A percentile compares a stretch with the other conserved stretches of the same genome.
These are phyloP conservation scores for Fraxinus latifolia DNA, from an alignment of 305 asterid genomes.

Conservation along the genomic window DNA sequence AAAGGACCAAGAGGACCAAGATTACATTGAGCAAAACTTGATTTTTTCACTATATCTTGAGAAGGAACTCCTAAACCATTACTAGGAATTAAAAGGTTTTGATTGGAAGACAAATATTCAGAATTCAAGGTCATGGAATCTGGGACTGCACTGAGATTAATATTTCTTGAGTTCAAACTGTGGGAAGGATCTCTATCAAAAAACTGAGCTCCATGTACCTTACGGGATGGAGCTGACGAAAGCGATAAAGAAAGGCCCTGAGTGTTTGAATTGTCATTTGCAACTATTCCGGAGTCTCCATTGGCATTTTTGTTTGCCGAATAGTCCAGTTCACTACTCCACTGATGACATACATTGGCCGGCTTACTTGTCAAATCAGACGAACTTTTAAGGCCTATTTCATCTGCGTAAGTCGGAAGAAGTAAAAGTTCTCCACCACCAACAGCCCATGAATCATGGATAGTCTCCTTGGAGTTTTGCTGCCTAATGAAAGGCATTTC, in stretches of 20 bases:
- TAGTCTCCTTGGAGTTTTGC: slow-evolving; percentile 17
- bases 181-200: background rate
- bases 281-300: slow-evolving; percentile 13
- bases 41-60: slow-evolving; percentile 18
- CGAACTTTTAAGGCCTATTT: background rate
- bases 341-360: slow-evolving; percentile 20
- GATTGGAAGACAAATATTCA: slow-evolving; percentile 6
- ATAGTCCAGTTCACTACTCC: slow-evolving; percentile 28
- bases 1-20: slow-evolving; percentile 78
- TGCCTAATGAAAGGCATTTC: slow-evolving; percentile 29
- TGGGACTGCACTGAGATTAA: background rate
- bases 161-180: background rate
- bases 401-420: slow-evolving; percentile 35
- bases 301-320: slow-evolving; percentile 5
- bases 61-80: slow-evolving; percentile 8
- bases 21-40: slow-evolving; percentile 34
- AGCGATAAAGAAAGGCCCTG: slow-evolving; percentile 66
- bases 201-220: slow-evolving; percentile 23
- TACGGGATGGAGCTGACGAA: slow-evolving; percentile 50
- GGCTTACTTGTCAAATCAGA: slow-evolving; percentile 18
- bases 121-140: slow-evolving; percentile 24
- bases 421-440: slow-evolving; percentile 32
- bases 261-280: slow-evolving; percentile 28
- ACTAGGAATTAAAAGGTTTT: background rate
- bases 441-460: slow-evolving; percentile 28